A percentile compares a stretch with the other conserved stretches of the same genome.
These are phyloP conservation scores for Exophiala mesophila DNA, from an alignment of 2,329 filamentous ascomycete species.

Conservation along the genomic window DNA sequence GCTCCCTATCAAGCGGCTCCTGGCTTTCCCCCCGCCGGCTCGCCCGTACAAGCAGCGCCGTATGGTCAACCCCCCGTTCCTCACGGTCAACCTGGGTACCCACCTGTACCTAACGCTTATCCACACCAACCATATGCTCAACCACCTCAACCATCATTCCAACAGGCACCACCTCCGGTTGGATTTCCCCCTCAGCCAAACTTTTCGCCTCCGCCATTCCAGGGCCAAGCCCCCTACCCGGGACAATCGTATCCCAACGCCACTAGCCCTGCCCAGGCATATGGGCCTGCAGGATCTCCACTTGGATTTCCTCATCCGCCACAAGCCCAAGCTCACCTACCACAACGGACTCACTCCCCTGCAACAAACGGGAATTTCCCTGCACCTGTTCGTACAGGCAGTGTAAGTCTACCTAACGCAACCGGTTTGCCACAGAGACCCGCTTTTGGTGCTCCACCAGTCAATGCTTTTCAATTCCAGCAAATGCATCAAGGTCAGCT, in stretches of 20 bases:
- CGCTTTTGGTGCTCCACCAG: constrained; percentile 50
- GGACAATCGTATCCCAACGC: constrained; percentile 35
- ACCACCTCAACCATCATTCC: constrained; percentile 16
- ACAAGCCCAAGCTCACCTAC: constrained; percentile 40
- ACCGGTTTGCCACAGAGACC: constrained; percentile 59
- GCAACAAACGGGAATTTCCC: constrained; percentile 25
- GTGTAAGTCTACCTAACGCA: constrained; percentile 51
- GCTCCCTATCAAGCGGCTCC: constrained; percentile 15
- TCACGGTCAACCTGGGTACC: constrained; percentile 21
- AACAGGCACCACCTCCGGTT: constrained; percentile 17
- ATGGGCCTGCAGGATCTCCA: constrained; percentile 39
- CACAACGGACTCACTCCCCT: constrained; percentile 34
- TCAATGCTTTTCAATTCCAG: constrained; percentile 52
- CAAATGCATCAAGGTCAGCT: constrained; percentile 52
- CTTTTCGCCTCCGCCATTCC: constrained; percentile 29
- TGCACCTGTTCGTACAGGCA: constrained; percentile 42
- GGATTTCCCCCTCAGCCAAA: constrained; percentile 29
- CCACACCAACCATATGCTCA: constrained; percentile 21
- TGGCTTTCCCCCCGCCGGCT: constrained; percentile 11
- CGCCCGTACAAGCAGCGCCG: constrained; percentile 10
- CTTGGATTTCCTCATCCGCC: constrained; percentile 39
- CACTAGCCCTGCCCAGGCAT: constrained; percentile 31
- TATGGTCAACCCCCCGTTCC: constrained; percentile 28
- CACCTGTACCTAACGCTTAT: constrained; percentile 16
- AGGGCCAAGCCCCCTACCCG: constrained; percentile 32